Evolutionary conservation across 1,284 basidiomycete genomes (phyloP).

Genomic region (Trichosporon sp.): DNA sequence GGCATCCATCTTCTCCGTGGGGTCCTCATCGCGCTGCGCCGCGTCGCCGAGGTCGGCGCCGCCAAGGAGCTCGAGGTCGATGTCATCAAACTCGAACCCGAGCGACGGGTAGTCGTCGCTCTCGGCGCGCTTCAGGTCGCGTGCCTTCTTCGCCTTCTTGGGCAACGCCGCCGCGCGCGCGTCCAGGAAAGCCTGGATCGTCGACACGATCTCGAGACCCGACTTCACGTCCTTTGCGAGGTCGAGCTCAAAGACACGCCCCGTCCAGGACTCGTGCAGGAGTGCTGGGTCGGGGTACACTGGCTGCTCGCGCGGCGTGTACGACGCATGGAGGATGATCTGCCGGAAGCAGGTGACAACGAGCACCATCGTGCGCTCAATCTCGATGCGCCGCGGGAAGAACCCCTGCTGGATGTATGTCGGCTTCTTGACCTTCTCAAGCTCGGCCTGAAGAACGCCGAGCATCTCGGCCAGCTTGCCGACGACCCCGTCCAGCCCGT

Average conservation of each 20-base stretch:
- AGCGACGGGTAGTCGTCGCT: constrained; percentile 58
- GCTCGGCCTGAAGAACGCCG: constrained; percentile 60
- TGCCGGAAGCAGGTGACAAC: constrained; percentile 61
- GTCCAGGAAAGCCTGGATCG: constrained; percentile 64
- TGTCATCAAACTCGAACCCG: constrained; percentile 43
- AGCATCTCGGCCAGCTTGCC: constrained; percentile 68
- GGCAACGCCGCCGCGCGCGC: constrained; percentile 58
- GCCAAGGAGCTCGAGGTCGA: constrained; percentile 32
- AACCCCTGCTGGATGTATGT: constrained; percentile 14
- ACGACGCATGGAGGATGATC: constrained; percentile 51
- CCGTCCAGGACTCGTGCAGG: constrained; percentile 62
- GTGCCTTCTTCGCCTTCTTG: constrained; percentile 50
- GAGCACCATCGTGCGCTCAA: constrained; percentile 52
- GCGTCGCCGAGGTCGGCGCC: constrained; percentile 25
- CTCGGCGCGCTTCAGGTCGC: constrained; percentile 52
- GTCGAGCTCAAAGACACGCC: constrained; percentile 57
- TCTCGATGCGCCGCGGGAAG: constrained; percentile 34
- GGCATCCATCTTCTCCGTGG: constrained; percentile 36
- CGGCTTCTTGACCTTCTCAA: constrained; percentile 29
- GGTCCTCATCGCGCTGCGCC: constrained; percentile 23
- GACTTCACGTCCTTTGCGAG: constrained; percentile 55
- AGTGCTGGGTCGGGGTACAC: constrained; percentile 66
- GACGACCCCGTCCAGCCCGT: constrained; percentile 59
- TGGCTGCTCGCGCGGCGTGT: constrained; percentile 13
- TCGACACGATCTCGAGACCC: constrained; percentile 57